A percentile compares a stretch with the other conserved stretches of the same genome.
phyloP scores from a whole-genome alignment of 768 basidiomycete species.

The Zangia roseola region DNA sequence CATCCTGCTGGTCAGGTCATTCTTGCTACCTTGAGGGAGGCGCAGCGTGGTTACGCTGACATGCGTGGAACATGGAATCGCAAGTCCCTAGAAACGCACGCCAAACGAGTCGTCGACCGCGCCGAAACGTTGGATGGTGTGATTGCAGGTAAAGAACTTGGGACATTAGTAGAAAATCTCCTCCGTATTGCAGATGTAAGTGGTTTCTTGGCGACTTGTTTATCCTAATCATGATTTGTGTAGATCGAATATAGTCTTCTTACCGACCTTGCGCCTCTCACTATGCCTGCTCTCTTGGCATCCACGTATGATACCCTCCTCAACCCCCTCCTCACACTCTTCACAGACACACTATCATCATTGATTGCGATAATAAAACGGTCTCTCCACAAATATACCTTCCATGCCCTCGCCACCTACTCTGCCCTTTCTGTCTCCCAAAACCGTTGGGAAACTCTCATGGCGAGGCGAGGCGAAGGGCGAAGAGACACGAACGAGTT shows the following conservation, averaged over 20 bases:
- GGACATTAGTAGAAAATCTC: slow-evolving; percentile 66
- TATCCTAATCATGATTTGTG: not conserved
- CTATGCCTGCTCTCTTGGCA: slow-evolving; percentile 46
- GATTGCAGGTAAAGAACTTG: slow-evolving; percentile 66
- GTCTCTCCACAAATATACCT: slow-evolving; percentile 73
- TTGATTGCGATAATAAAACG: slow-evolving; percentile 69
- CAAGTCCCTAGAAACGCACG: slow-evolving; percentile 72
- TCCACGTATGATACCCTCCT: slow-evolving; percentile 63
- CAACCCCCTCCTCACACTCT: slow-evolving; percentile 61
- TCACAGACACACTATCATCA: slow-evolving; percentile 62
- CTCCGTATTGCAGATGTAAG: slow-evolving; percentile 65
- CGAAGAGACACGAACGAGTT: slow-evolving; percentile 60
- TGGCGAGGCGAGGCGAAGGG: slow-evolving; percentile 49
- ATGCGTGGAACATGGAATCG: slow-evolving; percentile 81
- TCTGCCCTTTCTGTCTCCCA: slow-evolving; percentile 57
- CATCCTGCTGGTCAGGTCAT: slow-evolving; percentile 74
- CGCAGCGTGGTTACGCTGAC: slow-evolving; percentile 80
- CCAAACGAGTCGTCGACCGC: slow-evolving; percentile 65
- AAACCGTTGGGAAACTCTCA: slow-evolving; percentile 64
- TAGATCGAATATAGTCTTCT: slow-evolving; percentile 72
- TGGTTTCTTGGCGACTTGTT: not conserved
- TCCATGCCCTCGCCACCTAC: slow-evolving; percentile 75
- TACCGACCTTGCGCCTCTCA: slow-evolving; percentile 60
- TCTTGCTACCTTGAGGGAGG: slow-evolving; percentile 64
- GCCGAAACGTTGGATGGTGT: slow-evolving; percentile 69